Percentiles rank a stretch among this genome's conserved stretches.
phyloP scores from a whole-genome alignment of 345 rosid species.

The Pelargonium nanum region DNA sequence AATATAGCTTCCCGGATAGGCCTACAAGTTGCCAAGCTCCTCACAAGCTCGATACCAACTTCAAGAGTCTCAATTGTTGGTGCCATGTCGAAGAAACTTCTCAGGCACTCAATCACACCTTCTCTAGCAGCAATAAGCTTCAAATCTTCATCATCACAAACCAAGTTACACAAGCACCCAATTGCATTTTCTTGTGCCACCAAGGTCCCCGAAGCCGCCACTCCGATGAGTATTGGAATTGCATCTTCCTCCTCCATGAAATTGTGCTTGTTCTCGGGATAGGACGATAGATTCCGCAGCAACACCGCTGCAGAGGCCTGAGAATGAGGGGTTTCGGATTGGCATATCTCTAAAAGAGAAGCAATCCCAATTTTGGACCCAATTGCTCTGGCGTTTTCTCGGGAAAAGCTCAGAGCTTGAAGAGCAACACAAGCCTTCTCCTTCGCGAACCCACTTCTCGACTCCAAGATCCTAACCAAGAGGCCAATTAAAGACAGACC shows the following conservation, averaged over 20 bases:
- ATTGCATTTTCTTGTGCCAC: slow-evolving; percentile 25
- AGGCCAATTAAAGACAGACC: slow-evolving; percentile 19
- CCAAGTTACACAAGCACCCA: slow-evolving; percentile 23
- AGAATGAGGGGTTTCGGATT: slow-evolving; percentile 21
- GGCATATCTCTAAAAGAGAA: slow-evolving; percentile 24
- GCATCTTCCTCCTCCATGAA: slow-evolving; percentile 20
- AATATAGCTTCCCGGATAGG: slow-evolving; percentile 18
- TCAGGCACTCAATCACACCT: slow-evolving; percentile 25
- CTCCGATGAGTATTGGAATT: slow-evolving; percentile 13
- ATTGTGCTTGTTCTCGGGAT: slow-evolving; percentile 21
- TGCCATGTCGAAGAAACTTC: slow-evolving; percentile 17
- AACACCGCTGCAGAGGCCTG: slow-evolving; percentile 26
- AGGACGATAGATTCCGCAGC: slow-evolving; percentile 18
- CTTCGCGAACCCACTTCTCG: slow-evolving; percentile 24
- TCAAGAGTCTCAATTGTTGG: slow-evolving; percentile 16
- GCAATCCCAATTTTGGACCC: slow-evolving; percentile 27
- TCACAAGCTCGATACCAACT: slow-evolving; percentile 17
- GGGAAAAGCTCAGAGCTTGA: slow-evolving; percentile 20
- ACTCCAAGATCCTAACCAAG: slow-evolving; percentile 20
- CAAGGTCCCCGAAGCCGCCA: slow-evolving; percentile 19
- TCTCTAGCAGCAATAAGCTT: slow-evolving; percentile 19
- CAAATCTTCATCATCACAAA: slow-evolving; percentile 15
- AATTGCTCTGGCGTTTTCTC: slow-evolving; percentile 27
- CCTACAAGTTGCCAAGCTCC: slow-evolving; percentile 9
- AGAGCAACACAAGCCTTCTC: slow-evolving; percentile 26